Conservation (phyloP, 2,329 filamentous ascomycete species). For the Aspergillus sojae region DNA sequence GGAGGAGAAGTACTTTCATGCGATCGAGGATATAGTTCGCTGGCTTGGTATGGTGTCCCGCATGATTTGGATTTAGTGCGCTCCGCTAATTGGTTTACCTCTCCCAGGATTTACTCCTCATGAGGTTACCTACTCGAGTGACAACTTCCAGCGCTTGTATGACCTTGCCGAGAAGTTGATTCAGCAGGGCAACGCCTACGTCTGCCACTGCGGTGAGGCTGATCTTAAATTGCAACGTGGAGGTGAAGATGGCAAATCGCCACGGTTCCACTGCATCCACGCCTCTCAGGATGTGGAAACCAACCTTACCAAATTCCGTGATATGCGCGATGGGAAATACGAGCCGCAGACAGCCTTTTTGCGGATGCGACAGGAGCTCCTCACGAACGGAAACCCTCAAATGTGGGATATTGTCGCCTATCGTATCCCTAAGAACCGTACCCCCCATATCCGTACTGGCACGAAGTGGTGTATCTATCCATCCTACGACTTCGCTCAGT, state of each 20-base stretch:
- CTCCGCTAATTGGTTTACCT: not conserved
- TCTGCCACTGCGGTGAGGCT: conserved; percentile 80
- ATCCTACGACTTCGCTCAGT: conserved; percentile 69
- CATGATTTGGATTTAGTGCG: not conserved
- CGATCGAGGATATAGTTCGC: conserved; percentile 83
- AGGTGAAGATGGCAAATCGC: conserved; percentile 67
- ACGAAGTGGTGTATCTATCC: conserved; percentile 90
- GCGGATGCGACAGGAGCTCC: conserved; percentile 82
- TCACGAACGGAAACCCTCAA: conserved; percentile 82
- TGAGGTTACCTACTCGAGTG: conserved; percentile 82
- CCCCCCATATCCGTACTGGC: conserved; percentile 63
- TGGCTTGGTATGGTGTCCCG: conserved; percentile 62
- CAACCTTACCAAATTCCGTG: conserved; percentile 69
- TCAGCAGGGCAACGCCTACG: conserved; percentile 68
- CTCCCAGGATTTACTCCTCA: conserved; percentile 70
- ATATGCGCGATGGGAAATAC: conserved; percentile 91
- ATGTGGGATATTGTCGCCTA: conserved; percentile 97
- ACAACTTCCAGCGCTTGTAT: conserved; percentile 87
- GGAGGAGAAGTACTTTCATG: conserved; percentile 83
- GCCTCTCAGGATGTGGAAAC: conserved; percentile 52
- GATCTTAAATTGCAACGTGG: conserved; percentile 83
- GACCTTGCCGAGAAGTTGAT: conserved; percentile 87
- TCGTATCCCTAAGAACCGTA: conserved; percentile 67
- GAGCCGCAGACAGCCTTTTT: conserved; percentile 80
- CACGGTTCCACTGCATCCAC: conserved; percentile 54